Evolutionary conservation across 1,284 basidiomycete species (phyloP), one percentile per base, ranked within the genome.

Genomic region (Malassezia pachydermatis): DNA sequence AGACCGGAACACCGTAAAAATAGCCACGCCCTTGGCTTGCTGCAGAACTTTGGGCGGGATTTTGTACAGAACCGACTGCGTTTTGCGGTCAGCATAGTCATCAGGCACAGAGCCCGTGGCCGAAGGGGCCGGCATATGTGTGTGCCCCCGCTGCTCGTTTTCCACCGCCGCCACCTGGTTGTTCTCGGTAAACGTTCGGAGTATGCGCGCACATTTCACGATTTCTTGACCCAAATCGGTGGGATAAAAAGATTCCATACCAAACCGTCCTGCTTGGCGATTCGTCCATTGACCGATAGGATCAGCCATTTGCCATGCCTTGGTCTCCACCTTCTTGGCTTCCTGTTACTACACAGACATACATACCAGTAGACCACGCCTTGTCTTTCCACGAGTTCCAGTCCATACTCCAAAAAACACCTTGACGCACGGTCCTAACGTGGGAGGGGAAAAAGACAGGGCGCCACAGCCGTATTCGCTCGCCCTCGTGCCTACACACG

Each of bases 1-100:
- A 5, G 63, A 67, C 3, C 59, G 42, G 47, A 73, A 62, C 13
- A 70, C 64, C 16, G 71, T 73, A 16, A 73, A 63, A 40, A 73
- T 63, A 37, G 63, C 71, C 1, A 73, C 42, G 7, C 65, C 63
- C 19, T 58, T 53, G 7, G 59, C 60, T 22, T 52, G 52, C 23
- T 51, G 51, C 5, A 66, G 54, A 16, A 62, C 59, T 41, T 59
- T 57, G 10, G 59, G 51, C 28, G 70, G 66, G 19, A 74, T 73
- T 54, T 62, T 72, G 40, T 62, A 59, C 17, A 70, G 49, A 5
- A 72, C 62, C 33, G 57, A 59, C 39, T 72, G 70, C 16, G 62
- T 67, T 60, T 73, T 72, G 16, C 58, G 48, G 8, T 32, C 27
- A 14, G 62, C 63, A 48, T 67, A 63, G 36, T 63, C 56, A 51